Conservation (phyloP, 1,139 yeast genomes). For the Blastobotrys malaysiensis region DNA sequence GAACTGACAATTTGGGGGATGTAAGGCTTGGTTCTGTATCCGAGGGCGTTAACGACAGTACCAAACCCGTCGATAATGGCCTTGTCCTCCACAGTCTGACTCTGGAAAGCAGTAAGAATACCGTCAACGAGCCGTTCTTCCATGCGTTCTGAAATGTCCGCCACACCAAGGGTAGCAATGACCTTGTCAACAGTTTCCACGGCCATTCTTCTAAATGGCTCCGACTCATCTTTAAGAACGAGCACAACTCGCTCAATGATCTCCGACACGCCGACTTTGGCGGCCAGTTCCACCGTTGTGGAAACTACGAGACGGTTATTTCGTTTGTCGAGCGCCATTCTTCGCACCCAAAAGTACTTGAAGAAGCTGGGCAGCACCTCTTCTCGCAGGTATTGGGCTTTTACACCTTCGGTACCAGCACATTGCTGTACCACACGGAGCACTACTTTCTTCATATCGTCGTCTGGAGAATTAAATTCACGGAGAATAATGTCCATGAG, state of each 20-base stretch:
- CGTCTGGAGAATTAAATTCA: constrained; percentile 80
- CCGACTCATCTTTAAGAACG: constrained; percentile 75
- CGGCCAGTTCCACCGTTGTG: constrained; percentile 64
- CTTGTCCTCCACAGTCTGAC: constrained; percentile 54
- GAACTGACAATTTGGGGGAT: constrained; percentile 70
- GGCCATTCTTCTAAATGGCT: constrained; percentile 72
- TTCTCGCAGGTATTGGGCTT: constrained; percentile 41
- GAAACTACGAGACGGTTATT: constrained; percentile 60
- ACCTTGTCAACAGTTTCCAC: constrained; percentile 59
- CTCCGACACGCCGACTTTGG: constrained; percentile 59
- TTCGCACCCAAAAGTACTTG: constrained; percentile 63
- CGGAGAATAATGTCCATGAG: constrained; percentile 60
- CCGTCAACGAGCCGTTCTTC: constrained; percentile 78
- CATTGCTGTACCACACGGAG: constrained; percentile 57
- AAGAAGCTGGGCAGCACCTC: constrained; percentile 62
- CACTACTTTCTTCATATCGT: constrained; percentile 78
- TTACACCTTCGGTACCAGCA: constrained; percentile 47
- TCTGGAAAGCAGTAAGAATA: constrained; percentile 75
- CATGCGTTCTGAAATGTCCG: constrained; percentile 49
- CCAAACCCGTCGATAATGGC: constrained; percentile 62
- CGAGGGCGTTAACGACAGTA: constrained; percentile 60
- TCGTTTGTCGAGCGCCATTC: constrained; percentile 45
- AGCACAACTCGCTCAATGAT: constrained; percentile 54
- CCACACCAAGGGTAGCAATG: constrained; percentile 42
- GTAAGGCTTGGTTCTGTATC: constrained; percentile 66